Evolutionary conservation across 2,329 filamentous ascomycete genomes (phyloP).

Genomic region (Cladosporium colombiae): DNA sequence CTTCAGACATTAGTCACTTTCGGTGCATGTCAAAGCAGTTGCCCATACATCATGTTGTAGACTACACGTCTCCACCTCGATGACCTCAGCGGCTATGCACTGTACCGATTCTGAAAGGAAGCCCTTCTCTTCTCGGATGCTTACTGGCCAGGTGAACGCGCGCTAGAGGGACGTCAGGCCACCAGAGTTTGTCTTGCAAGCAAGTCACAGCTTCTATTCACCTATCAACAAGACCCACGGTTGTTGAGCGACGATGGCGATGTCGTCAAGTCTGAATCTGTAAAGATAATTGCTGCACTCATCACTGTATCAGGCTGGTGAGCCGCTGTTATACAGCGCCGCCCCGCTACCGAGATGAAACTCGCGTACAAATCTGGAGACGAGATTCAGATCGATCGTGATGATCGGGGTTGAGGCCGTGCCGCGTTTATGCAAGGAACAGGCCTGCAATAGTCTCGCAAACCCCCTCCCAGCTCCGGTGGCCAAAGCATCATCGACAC

Average conservation of each 20-base stretch:
- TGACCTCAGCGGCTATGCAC: background rate
- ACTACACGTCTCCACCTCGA: background rate
- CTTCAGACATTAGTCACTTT: background rate
- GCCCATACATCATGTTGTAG: background rate
- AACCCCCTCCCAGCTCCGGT: conserved; percentile 16
- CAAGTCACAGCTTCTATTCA: background rate
- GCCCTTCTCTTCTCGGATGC: background rate
- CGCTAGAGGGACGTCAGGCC: background rate
- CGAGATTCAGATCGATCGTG: conserved; percentile 16
- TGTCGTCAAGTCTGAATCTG: background rate
- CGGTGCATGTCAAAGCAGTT: background rate
- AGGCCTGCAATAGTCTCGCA: conserved; percentile 10
- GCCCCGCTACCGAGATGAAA: conserved; percentile 5
- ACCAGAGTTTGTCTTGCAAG: background rate
- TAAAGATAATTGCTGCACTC: background rate
- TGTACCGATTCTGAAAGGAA: no score
- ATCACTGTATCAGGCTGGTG: background rate
- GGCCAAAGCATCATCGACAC: conserved; percentile 16
- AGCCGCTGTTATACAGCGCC: background rate
- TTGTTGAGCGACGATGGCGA: background rate
- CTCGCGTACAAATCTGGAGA: background rate
- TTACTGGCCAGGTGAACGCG: background rate
- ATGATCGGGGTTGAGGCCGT: conserved; percentile 4
- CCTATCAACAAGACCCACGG: background rate
- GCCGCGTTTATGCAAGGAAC: conserved; percentile 18